These are phyloP conservation scores for Andrographis paniculata DNA, from an alignment of 305 asterid species.

Conservation along the genomic window DNA sequence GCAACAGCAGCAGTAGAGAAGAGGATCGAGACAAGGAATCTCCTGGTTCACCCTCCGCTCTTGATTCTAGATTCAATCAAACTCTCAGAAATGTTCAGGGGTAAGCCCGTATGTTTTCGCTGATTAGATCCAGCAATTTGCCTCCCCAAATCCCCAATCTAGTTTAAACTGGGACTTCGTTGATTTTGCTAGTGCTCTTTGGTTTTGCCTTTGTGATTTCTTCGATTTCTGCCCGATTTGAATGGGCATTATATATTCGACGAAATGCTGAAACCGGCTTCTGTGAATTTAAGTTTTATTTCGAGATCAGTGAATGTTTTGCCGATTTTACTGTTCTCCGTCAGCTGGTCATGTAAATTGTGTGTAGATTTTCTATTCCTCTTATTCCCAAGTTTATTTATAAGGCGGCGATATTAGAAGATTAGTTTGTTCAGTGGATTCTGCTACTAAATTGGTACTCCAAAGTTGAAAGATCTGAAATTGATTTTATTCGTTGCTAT, in stretches of 20 bases:
- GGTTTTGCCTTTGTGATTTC: slow-evolving; percentile 8
- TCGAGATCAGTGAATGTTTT: slow-evolving; percentile 18
- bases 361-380: slow-evolving; percentile 10
- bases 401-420: too few species aligned
- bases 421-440: slow-evolving; percentile 4
- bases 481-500: slow-evolving; percentile 8
- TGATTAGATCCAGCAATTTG: slow-evolving; percentile 22
- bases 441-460: not conserved
- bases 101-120: slow-evolving; percentile 22
- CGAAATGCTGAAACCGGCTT: slow-evolving; percentile 14
- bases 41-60: slow-evolving; percentile 31
- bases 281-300: slow-evolving; percentile 12
- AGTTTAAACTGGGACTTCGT: slow-evolving; percentile 11
- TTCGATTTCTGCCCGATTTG: slow-evolving; percentile 17
- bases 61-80: slow-evolving; percentile 92
- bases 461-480: slow-evolving; percentile 8
- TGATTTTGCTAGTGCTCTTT: slow-evolving; percentile 13
- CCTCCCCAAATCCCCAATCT: not conserved
- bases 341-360: slow-evolving; percentile 15
- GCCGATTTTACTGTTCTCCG: slow-evolving; percentile 8
- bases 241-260: slow-evolving; percentile 11
- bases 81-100: slow-evolving; percentile 96
- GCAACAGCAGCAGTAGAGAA: slow-evolving; percentile 31
- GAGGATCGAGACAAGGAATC: slow-evolving; percentile 41
- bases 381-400: not conserved